These are phyloP conservation scores for Mycotypha africana DNA, from an alignment of 371 early-diverging fungal genomes.

Conservation along the genomic window DNA sequence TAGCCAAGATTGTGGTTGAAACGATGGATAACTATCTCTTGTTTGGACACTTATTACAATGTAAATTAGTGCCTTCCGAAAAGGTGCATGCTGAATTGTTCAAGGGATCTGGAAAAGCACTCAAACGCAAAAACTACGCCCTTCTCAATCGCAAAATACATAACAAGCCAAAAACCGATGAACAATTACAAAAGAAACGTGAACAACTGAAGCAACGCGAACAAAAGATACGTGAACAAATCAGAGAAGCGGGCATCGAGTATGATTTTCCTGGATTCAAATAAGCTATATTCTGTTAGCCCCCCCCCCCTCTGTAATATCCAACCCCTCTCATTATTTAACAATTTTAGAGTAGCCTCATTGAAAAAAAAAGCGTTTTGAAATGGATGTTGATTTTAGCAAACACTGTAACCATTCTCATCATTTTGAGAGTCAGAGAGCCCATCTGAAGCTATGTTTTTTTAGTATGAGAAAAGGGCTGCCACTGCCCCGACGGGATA, in stretches of 20 bases:
- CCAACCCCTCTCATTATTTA: too few relatives aligned
- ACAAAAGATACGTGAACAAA: constrained; percentile 4
- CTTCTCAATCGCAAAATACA: constrained; percentile 47
- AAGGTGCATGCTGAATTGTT: constrained; percentile 72
- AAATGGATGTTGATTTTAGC: too few relatives aligned
- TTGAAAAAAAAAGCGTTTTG: too few relatives aligned
- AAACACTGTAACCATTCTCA: too few relatives aligned
- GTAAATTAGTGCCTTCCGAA: constrained; percentile 65
- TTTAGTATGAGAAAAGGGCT: too few relatives aligned
- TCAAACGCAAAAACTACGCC: constrained; percentile 51
- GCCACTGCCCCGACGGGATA: too few relatives aligned
- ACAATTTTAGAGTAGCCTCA: too few relatives aligned
- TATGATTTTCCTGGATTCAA: constrained; percentile 53
- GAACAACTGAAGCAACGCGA: constrained; percentile 30
- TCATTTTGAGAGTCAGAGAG: too few relatives aligned
- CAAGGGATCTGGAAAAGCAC: constrained; percentile 54
- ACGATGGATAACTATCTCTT: constrained; percentile 96
- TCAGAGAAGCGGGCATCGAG: constrained; percentile 69
- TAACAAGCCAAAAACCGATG: constrained; percentile 53
- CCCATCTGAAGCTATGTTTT: too few relatives aligned
- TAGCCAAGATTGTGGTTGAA: constrained; percentile 87
- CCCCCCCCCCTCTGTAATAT: too few relatives aligned
- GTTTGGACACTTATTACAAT: constrained; percentile 75
- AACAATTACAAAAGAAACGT: constrained; percentile 34
- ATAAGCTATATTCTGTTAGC: constrained; percentile 2